Evolutionary conservation across 495 filamentous ascomycete genomes (phyloP).

Genomic region (Annulohypoxylon moriforme): DNA sequence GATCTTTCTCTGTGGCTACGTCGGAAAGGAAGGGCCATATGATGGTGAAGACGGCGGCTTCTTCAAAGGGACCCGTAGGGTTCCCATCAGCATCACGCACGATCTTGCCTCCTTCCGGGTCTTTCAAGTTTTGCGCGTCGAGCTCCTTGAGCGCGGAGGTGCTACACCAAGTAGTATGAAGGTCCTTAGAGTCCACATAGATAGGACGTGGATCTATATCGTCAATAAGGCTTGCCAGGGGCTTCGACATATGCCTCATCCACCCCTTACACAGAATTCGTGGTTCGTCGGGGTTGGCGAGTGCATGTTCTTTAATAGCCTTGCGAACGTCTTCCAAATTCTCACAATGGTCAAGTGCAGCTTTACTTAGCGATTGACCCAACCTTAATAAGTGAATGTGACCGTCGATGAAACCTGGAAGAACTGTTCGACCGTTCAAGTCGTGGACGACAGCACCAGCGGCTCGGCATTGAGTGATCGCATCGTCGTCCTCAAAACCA

Average conservation of each 20-base stretch:
- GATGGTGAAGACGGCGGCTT: constrained; percentile 66
- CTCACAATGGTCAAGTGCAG: constrained; percentile 64
- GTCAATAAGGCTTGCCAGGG: constrained; percentile 66
- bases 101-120: constrained; percentile 68
- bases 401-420: constrained; percentile 73
- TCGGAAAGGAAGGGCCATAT: constrained; percentile 68
- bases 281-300: constrained; percentile 58
- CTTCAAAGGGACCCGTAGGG: constrained; percentile 65
- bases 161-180: constrained; percentile 73
- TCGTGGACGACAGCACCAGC: constrained; percentile 54
- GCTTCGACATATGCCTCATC: constrained; percentile 69
- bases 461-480: constrained; percentile 25
- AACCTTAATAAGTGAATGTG: constrained; percentile 72
- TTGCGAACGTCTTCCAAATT: constrained; percentile 64
- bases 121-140: constrained; percentile 55
- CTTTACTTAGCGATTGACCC: constrained; percentile 68
- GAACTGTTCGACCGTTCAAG: constrained; percentile 61
- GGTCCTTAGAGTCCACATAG: constrained; percentile 69
- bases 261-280: constrained; percentile 69
- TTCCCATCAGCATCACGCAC: constrained; percentile 64
- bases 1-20: constrained; percentile 63
- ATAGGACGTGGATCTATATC: constrained; percentile 69
- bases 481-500: constrained; percentile 29
- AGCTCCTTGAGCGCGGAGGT: constrained; percentile 66
- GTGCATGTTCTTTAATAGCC: constrained; percentile 62